Evolutionary conservation across 2,329 filamentous ascomycete genomes (phyloP).

Genomic region (Colletotrichum echinochloae): DNA sequence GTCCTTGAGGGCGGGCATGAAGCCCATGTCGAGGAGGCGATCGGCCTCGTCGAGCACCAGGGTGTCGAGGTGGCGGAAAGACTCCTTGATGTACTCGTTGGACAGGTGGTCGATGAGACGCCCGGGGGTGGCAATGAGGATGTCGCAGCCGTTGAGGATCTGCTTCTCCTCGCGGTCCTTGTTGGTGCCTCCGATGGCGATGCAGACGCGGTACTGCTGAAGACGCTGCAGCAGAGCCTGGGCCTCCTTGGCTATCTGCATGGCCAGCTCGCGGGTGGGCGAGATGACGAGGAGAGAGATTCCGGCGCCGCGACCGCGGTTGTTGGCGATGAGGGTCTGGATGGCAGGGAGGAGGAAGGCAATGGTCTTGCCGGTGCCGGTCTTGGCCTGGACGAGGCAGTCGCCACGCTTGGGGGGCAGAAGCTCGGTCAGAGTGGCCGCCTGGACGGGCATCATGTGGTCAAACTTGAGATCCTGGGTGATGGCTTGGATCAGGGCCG

Average conservation of each 20-base stretch:
- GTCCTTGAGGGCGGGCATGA: constrained; percentile 81
- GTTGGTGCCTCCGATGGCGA: constrained; percentile 85
- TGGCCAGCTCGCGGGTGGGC: constrained; percentile 77
- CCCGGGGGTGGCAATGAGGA: constrained; percentile 85
- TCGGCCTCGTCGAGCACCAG: constrained; percentile 88
- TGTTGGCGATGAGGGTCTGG: constrained; percentile 74
- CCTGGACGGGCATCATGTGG: constrained; percentile 68
- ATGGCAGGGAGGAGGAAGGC: constrained; percentile 88
- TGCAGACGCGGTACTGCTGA: constrained; percentile 79
- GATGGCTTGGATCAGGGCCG: constrained; percentile 60
- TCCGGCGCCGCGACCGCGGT: constrained; percentile 49
- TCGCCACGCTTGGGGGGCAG: constrained; percentile 59
- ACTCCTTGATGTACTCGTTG: constrained; percentile 76
- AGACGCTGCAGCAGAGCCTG: constrained; percentile 76
- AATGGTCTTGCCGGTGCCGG: constrained; percentile 87
- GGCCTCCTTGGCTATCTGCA: constrained; percentile 79
- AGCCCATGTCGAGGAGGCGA: constrained; percentile 85
- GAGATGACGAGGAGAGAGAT: constrained; percentile 75
- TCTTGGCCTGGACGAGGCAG: constrained; percentile 84
- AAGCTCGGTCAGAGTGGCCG: constrained; percentile 62
- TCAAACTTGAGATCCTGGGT: constrained; percentile 62
- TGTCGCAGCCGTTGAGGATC: constrained; percentile 79
- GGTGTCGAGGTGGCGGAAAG: constrained; percentile 77
- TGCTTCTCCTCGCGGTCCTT: constrained; percentile 78
- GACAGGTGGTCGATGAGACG: constrained; percentile 83